Base-by-base conservation (phyloP, 2,329 filamentous ascomycete species). In the Stagonosporopsis vannaccii region DNA sequence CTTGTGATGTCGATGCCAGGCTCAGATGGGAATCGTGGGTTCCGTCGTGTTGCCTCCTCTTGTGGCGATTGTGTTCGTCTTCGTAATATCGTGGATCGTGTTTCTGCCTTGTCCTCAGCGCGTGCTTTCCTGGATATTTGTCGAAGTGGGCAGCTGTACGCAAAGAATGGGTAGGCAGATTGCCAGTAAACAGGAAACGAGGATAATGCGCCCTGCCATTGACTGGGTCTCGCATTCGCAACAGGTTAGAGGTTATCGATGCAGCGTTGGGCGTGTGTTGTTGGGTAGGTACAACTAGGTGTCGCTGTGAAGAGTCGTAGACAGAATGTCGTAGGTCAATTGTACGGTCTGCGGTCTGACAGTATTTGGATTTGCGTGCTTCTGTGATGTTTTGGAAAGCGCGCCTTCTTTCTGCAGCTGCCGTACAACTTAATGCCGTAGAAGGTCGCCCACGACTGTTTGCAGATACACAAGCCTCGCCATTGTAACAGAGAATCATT, bases 131-230 rank as follows among this genome's bases (percentile, higher is more conserved):
- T 46, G n/a, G 44, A 48, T 35, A 19, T 36, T 36, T 36, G n/a
- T 28, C 25, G 35, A 48, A 51, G 58, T 63, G 66, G 65, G 56
- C 23, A 62, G 35, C 28, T 71, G 64, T 56, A 68, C 64, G 44
- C 52, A 54, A 13, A 71, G 41, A 26, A 70, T 68, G 15, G 68
- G 69, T 7, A 68, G 45, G 40, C 63, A 58, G 45, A 67, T 58
- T 33, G 69, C 63, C 30, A 69, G 25, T 23, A 65, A 25, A 37
- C 60, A 67, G 23, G 56, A 49, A 22, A 67, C 9, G 46, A 70
- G 54, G 49, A 70, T 23, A 15, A 67, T 23, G 33, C 50, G 46
- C 28, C 26, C 42, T 26, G 51, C 28, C 48, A 57, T 56, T 32
- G 37, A 39, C 15, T 17, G 36, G 35, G 7, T 7, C 32, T n/a